Evolutionary conservation across 75 land plant genomes (phyloP), one percentile per base, ranked within the genome.

Genomic region (Picea glauca): DNA sequence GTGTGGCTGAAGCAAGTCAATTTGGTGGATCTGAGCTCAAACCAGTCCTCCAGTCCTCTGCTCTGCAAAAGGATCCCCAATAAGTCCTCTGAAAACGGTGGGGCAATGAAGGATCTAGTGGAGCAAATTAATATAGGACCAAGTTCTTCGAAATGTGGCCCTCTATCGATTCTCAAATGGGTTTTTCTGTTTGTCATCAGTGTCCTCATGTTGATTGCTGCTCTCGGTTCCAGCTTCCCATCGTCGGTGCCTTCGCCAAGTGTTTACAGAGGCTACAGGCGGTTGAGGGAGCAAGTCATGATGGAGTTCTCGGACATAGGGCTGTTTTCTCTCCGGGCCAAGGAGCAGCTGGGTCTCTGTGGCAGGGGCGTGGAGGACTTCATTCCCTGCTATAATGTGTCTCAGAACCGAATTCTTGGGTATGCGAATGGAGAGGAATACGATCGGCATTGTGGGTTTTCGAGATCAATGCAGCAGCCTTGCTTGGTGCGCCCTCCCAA

Each of bases 401-500:
- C 90, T 13, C 83, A 78, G 46, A 85, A 86, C 81, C 35, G 58
- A 56, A 80, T 81, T 60, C 87, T 79, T 33, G 91, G 91, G 33
- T 82, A 75, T 60, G 62, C 62, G 21, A 80, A 83, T 75, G 90
- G 90, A 18, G 86, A 83, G 79, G 88, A 90, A 65, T 84, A 81
- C 75, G 88, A 89, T 72, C 83, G 95, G 57, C 88, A 86, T 62
- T 93, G 95, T 86, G 90, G 83, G 30, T 43, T 82, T 13, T 78
- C 84, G 21, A 62, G 80, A 46, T 64, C 65, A 12, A 87, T 60
- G 26, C 23, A 74, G 75, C 81, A 73, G 18, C n/a, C 74, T 70
- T 94, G 96, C 76, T 77, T 94, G 70, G 78, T 94, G 67, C 92
- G 88, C 20, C 89, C 94, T 31, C 93, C 95, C 12, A 85, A 85